phyloP scores from a whole-genome alignment of 129 eudicot genomes.

The Artemisia tridentata region DNA sequence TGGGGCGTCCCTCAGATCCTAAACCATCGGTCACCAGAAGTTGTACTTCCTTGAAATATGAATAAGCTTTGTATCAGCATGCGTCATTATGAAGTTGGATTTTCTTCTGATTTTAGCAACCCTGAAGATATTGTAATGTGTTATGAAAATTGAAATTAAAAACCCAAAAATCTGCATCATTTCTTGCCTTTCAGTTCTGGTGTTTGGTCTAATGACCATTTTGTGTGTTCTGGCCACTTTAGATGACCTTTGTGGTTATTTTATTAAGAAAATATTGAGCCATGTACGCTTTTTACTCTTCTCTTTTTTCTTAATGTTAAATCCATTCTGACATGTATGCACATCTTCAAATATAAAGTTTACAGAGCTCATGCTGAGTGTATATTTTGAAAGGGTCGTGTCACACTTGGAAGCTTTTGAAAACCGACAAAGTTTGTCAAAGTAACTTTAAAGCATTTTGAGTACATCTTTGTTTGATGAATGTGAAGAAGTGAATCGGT shows the following conservation, averaged over 20 bases:
- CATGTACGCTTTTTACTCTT: too few relatives aligned
- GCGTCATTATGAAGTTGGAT: neutral
- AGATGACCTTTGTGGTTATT: neutral
- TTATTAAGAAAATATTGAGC: neutral
- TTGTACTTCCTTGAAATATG: neutral
- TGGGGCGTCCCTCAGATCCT: slow-evolving; percentile 59
- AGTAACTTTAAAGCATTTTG: too few relatives aligned
- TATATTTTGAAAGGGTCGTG: too few relatives aligned
- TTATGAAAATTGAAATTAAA: neutral
- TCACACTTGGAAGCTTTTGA: too few relatives aligned
- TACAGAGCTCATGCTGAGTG: too few relatives aligned
- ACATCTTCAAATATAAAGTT: too few relatives aligned
- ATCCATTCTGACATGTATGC: too few relatives aligned
- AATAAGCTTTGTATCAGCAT: neutral
- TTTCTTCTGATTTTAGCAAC: neutral
- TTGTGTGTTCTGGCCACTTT: neutral
- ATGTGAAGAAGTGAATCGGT: too few relatives aligned
- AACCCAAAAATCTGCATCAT: slow-evolving; percentile 1
- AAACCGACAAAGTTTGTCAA: too few relatives aligned
- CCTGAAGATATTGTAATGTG: neutral
- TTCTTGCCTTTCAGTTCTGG: neutral
- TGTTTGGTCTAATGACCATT: neutral
- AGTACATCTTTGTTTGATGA: neutral
- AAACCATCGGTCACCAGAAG: slow-evolving; percentile 1
- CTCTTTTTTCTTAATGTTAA: too few relatives aligned